A percentile compares a stretch with the other conserved stretches of the same genome.
phyloP scores from a whole-genome alignment of 2,329 filamentous ascomycete species.

The Triangularia verruculosa region DNA sequence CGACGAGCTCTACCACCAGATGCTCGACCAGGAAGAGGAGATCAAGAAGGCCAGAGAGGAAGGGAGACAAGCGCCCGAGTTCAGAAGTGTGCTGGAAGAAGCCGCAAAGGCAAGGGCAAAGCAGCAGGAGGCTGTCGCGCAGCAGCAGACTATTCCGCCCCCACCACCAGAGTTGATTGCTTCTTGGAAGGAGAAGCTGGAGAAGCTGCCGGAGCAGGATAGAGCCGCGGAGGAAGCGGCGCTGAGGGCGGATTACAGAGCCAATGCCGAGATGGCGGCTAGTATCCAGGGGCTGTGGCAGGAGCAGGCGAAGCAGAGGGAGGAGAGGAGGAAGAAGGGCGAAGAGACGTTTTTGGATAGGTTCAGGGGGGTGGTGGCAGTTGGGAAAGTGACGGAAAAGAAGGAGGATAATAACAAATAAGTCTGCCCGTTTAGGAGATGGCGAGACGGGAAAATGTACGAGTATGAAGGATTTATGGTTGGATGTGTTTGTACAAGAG shows the following conservation, averaged over 20 bases:
- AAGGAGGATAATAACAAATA: slow-evolving; percentile 10
- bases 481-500: slow-evolving; percentile 8
- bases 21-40: slow-evolving; percentile 75
- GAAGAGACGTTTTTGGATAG: slow-evolving; percentile 45
- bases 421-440: not conserved
- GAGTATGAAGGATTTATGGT: slow-evolving; percentile 10
- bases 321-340: slow-evolving; percentile 56
- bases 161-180: slow-evolving; percentile 17
- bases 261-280: slow-evolving; percentile 57
- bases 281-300: slow-evolving; percentile 54
- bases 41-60: slow-evolving; percentile 67
- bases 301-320: slow-evolving; percentile 52
- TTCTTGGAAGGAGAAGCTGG: slow-evolving; percentile 51
- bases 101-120: slow-evolving; percentile 34
- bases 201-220: slow-evolving; percentile 57
- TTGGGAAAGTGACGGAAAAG: slow-evolving; percentile 9
- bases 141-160: slow-evolving; percentile 34
- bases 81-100: slow-evolving; percentile 58
- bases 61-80: slow-evolving; percentile 56
- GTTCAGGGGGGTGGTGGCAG: slow-evolving; percentile 26
- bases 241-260: slow-evolving; percentile 59
- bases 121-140: slow-evolving; percentile 11
- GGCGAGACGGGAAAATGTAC: not conserved
- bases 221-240: slow-evolving; percentile 61
- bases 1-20: slow-evolving; percentile 82